phyloP scores from a whole-genome alignment of 2,329 filamentous ascomycete species.

The Aureobasidium sp. region DNA sequence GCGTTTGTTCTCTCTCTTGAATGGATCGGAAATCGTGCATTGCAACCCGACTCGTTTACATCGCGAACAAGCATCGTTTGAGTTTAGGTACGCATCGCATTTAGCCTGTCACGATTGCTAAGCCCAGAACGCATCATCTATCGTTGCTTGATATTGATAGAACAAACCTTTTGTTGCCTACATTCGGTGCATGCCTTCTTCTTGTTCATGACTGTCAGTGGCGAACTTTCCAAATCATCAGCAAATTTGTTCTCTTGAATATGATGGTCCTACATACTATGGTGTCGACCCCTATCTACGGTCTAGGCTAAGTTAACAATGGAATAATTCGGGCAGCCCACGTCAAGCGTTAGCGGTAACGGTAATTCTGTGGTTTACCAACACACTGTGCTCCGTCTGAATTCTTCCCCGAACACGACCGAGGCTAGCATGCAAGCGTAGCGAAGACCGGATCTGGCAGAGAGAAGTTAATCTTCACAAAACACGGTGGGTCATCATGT shows the following conservation, averaged over 20 bases:
- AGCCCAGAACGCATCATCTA: neutral
- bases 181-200: slow-evolving; percentile 13
- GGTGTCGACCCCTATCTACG: neutral
- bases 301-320: neutral
- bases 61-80: neutral
- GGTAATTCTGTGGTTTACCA: neutral
- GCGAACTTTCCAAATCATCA: neutral
- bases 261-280: neutral
- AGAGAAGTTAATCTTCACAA: neutral
- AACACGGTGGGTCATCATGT: slow-evolving; percentile 4
- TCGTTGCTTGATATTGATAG: neutral
- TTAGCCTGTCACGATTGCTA: neutral
- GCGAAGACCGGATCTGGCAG: neutral
- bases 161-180: slow-evolving; percentile 10
- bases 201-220: neutral
- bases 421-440: neutral
- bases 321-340: neutral
- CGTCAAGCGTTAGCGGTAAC: neutral
- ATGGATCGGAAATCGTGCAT: neutral
- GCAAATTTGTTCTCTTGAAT: neutral
- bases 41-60: neutral
- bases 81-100: slow-evolving; percentile 3
- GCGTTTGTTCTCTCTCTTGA: slow-evolving; percentile 2
- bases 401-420: neutral
- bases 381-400: neutral